Base-by-base conservation (phyloP, 495 filamentous ascomycete species). In the Mycothermus thermophilus region DNA sequence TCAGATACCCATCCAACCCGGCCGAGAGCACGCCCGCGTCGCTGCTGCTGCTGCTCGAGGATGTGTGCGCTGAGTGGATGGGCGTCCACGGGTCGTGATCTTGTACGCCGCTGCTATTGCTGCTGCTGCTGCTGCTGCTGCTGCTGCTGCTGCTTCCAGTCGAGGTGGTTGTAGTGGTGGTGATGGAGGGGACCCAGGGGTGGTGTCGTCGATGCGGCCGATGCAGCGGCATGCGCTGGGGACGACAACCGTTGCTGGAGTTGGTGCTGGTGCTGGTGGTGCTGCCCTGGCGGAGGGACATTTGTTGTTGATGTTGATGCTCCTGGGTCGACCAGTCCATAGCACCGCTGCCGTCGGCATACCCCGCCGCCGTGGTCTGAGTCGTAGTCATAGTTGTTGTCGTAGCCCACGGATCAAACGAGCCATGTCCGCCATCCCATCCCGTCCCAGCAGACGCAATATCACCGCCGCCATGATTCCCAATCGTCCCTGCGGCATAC, bases 81-180 rank as follows among this genome's bases (percentile, higher is more conserved):
- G 39, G 30, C 3, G 39, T 42, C 43, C 43, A 42, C 5, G 36
- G 17, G 22, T 32, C 32, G 18, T 29, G 30, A 8, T 25, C 28
- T n/a, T 36, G 24, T 18, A 32, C 16, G 37, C 7, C 18, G 13
- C 18, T 11, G 21, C 13, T 20, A 15, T 11, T 22, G 27, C 21
- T 24, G 9, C 16, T 27, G 23, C 22, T 37, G 33, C 5, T 22
- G 15, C n/a, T 39, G 37, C 13, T 10, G 27, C 3, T 26, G 7
- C 4, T 15, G 25, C 2, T 14, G 27, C 8, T 22, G 12, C 10
- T n/a, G 23, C n/a, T 11, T 32, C 4, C n/a, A n/a, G n/a, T n/a
- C n/a, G n/a, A n/a, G n/a, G n/a, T n/a, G n/a, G n/a, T n/a, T n/a
- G n/a, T 32, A 23, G 13, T 18, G 7, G 3, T 22, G 34, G 32